Base-by-base conservation (phyloP, 495 filamentous ascomycete genomes). In the Platismatia glauca region DNA sequence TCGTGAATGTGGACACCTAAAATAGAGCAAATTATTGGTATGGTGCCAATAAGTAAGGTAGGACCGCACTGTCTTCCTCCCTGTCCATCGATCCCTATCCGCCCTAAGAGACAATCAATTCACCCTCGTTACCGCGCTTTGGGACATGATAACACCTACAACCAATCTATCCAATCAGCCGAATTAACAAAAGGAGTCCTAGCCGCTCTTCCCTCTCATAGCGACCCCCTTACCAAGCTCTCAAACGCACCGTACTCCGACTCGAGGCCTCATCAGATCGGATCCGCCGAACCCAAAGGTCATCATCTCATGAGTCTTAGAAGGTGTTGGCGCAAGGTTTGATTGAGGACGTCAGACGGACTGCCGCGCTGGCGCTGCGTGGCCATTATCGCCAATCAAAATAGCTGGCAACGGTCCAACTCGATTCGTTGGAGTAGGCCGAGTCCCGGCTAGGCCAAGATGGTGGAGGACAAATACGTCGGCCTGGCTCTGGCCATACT, bases 401-500 rank as follows among this genome's bases (percentile, higher is more conserved):
- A 61, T 55, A 35, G 24, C 48, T 52, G 48, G 48, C 48, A 16
- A 61, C 46, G 34, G 39, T 15, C 16, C 18, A 33, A 41, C 15
- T 39, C 29, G 33, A 52, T 35, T 27, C 35, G 46, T 29, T 11
- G 39, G 37, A 39, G 33, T 39, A 41, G 53, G 43, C 44, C 37
- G 35, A 27, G 29, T 58, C n/a, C 48, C n/a, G 15, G 41, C 48
- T 13, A 16, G 41, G 22, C 39, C 44, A 63, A 53, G 33, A 70
- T 70, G 69, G 39, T 69, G 56, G 69, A 67, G 61, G 64, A 76
- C 76, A 96, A 91, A 82, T 96, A 96, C 72, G 84, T 96, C 71
- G 92, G 91, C 68, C 79, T 96, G 70, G 82, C 86, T 62, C 75
- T 98, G 76, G 94, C 94, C 80, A 87, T 98, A 70, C 79, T 85